Conservation (phyloP, 352 stramenopile genomes). For the Pythium rhizo-oryzae region DNA sequence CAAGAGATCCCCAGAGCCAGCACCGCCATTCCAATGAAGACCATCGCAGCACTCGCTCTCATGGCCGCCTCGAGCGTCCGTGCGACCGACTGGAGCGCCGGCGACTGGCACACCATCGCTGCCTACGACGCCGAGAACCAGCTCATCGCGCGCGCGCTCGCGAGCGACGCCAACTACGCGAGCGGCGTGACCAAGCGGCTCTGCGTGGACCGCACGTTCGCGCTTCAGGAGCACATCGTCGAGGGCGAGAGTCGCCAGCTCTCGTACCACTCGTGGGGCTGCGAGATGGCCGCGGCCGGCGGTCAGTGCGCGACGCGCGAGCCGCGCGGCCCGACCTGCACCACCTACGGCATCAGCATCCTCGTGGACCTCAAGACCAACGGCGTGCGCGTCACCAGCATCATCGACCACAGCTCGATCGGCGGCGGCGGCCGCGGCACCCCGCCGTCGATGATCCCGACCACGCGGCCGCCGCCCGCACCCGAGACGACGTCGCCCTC, state of each 20-base stretch:
- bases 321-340: not conserved
- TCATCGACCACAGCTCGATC: not conserved
- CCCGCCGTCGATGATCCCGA: not conserved
- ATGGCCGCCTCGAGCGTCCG: not conserved
- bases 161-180: not conserved
- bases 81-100: not conserved
- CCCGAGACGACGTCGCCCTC: not conserved
- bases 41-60: not conserved
- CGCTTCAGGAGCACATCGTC: not conserved
- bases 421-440: not conserved
- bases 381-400: not conserved
- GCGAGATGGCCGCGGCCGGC: not conserved
- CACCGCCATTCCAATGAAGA: no score
- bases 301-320: not conserved
- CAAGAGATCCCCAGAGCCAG: no score
- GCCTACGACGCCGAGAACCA: slow-evolving; percentile 1
- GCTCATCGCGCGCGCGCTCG: slow-evolving; percentile 1
- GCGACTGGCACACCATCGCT: not conserved
- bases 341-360: not conserved
- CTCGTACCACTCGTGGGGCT: not conserved
- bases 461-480: not conserved
- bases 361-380: not conserved
- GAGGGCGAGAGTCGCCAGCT: not conserved
- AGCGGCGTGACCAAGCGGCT: not conserved
- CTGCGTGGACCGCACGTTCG: not conserved